Conservation (phyloP, 305 asterid genomes). For the Fraxinus sp. region DNA sequence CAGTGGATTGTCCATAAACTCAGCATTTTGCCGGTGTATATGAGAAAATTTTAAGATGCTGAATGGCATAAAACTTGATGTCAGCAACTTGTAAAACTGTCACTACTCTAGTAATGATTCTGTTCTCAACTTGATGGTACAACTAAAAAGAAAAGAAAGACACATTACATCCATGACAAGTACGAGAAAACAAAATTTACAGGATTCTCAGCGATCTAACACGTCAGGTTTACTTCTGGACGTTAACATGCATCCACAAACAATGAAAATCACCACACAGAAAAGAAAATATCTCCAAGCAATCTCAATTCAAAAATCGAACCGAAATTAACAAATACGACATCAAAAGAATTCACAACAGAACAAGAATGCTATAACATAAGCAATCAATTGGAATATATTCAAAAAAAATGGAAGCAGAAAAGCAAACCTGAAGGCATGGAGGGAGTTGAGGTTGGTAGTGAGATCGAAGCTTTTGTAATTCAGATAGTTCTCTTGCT, state of each 20-base stretch:
- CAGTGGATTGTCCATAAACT: background rate
- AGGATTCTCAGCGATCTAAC: conserved; percentile 16
- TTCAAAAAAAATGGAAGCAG: background rate
- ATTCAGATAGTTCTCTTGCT: conserved; percentile 73
- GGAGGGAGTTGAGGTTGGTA: conserved; percentile 82
- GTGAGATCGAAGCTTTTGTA: conserved; percentile 70
- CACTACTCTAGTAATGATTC: background rate
- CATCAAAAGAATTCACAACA: background rate
- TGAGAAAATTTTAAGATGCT: background rate
- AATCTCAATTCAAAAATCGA: background rate
- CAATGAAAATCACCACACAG: background rate
- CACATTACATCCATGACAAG: background rate
- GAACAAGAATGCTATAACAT: background rate
- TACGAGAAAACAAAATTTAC: background rate
- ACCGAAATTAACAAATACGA: conserved; percentile 14
- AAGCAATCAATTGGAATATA: background rate
- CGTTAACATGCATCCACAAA: conserved; percentile 16
- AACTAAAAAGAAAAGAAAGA: background rate
- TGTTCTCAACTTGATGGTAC: background rate
- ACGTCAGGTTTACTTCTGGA: conserved; percentile 28
- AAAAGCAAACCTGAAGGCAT: conserved; percentile 71
- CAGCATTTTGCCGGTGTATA: background rate
- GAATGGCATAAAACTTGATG: background rate
- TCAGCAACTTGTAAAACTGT: background rate
- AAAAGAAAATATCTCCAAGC: background rate